phyloP scores from a whole-genome alignment of 306 rosid genomes.

The Alnus rubra region DNA sequence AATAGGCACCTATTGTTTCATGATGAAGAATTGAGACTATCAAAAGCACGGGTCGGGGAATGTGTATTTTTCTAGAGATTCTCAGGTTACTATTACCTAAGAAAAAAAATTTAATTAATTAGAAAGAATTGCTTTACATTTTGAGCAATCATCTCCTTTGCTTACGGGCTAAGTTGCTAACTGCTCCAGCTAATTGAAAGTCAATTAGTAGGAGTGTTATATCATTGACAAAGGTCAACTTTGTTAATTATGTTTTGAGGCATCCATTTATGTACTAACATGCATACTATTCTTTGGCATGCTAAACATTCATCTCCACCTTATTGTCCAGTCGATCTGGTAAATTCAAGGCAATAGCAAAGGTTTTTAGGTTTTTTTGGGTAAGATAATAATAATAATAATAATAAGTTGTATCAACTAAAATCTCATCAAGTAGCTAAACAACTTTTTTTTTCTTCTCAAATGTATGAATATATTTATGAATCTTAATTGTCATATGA shows the following conservation, averaged over 20 bases:
- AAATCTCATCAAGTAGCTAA: no score
- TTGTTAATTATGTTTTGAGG: neutral
- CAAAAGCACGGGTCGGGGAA: neutral
- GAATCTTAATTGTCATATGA: no score
- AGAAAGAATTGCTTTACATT: neutral
- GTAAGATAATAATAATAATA: no score
- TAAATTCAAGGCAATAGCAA: neutral
- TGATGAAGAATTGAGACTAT: neutral
- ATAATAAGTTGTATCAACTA: no score
- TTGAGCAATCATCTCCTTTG: neutral
- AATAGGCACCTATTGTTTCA: neutral
- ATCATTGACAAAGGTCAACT: conserved; percentile 1
- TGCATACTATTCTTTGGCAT: neutral
- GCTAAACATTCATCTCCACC: neutral
- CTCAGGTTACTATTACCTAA: no score
- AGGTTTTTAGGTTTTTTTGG: no score
- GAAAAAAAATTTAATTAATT: no score
- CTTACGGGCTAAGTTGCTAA: conserved; percentile 40
- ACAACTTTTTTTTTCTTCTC: no score
- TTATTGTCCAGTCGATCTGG: neutral
- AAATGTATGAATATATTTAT: no score
- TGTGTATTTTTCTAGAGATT: no score
- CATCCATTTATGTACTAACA: no score
- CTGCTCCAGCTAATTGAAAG: conserved; percentile 24
- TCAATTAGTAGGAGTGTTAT: neutral